Evolutionary conservation across 2,329 filamentous ascomycete genomes (phyloP).

Genomic region (Daldinia sp.): DNA sequence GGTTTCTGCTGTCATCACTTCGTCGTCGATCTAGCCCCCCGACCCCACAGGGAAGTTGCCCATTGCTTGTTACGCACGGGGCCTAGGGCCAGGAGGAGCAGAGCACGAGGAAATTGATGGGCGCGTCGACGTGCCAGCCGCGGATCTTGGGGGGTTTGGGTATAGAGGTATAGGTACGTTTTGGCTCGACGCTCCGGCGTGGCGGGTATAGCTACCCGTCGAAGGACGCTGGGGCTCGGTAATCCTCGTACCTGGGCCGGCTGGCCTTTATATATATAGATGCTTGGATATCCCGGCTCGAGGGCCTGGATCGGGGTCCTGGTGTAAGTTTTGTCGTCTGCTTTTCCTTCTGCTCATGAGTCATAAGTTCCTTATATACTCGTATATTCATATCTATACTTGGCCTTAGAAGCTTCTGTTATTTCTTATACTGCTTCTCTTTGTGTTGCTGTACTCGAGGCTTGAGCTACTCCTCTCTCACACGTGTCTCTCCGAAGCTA

Average conservation of each 20-base stretch:
- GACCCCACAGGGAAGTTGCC: constrained; percentile 28
- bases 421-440: constrained; percentile 4
- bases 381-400: not conserved
- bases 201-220: constrained; percentile 23
- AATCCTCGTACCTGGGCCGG: constrained; percentile 20
- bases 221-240: constrained; percentile 25
- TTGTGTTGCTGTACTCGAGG: not conserved
- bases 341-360: constrained; percentile 1
- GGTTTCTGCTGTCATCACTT: constrained; percentile 31
- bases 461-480: constrained; percentile 9
- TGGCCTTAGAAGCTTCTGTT: not conserved
- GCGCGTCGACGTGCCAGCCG: constrained; percentile 21
- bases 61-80: not conserved
- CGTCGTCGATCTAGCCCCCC: constrained; percentile 31
- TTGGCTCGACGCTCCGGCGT: constrained; percentile 15
- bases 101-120: constrained; percentile 25
- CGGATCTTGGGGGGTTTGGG: constrained; percentile 11
- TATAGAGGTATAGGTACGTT: constrained; percentile 9
- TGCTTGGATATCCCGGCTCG: constrained; percentile 17
- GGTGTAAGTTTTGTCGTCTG: constrained; percentile 17
- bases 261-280: constrained; percentile 26
- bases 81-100: constrained; percentile 6
- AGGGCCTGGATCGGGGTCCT: not conserved
- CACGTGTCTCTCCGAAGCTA: not conserved
- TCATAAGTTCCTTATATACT: constrained; percentile 4